Evolutionary conservation across 2,329 filamentous ascomycete species (phyloP), one percentile per base, ranked within the genome.

Genomic region (Sphaerulina vaccinii): DNA sequence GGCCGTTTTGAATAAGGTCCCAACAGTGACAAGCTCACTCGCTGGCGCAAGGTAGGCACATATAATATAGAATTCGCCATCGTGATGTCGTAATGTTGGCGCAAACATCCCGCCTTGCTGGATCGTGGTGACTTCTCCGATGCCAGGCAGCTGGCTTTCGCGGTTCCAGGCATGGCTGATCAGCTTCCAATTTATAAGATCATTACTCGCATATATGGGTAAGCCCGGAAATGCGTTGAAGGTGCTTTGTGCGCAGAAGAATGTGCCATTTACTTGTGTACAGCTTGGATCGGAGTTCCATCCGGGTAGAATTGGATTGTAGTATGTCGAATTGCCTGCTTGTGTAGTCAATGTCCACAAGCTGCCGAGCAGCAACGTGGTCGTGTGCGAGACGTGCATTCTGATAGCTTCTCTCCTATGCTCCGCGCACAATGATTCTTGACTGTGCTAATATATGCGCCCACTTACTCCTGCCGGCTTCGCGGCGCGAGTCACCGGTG

Each of bases 251-350:
- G 71, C 72, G 45, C 74, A 74, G 62, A 74, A 77, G 58, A 72
- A 75, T 0, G 70, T 73, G 19, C 68, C 58, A 27, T 72, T 59
- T 5, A 76, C 71, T 35, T 71, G 68, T 18, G 73, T 68, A 51
- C 74, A 75, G 38, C 69, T 73, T 1, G 75, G 75, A 54, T 77
- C 74, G 0, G 75, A 71, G 44, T 75, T 68, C 46, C 72, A 78
- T 10, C 75, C 75, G 3, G 75, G 71, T 2, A 78, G 57, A 21
- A 77, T 71, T 1, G 75, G 75, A 57, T 78, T 78, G 51, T 66
- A 67, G 35, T 64, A 64, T 11, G 61, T 63, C 1, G 51, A 47
- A 27, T 56, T 51, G 40, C 18, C 23, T 43, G 47, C 52, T 46
- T 40, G n/a, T 7, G 36, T 15, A n/a, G 7, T 15, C 0, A 24